These are phyloP conservation scores for Raddia distichophylla DNA, from an alignment of 176 grass and related monocot species.

Conservation along the genomic window DNA sequence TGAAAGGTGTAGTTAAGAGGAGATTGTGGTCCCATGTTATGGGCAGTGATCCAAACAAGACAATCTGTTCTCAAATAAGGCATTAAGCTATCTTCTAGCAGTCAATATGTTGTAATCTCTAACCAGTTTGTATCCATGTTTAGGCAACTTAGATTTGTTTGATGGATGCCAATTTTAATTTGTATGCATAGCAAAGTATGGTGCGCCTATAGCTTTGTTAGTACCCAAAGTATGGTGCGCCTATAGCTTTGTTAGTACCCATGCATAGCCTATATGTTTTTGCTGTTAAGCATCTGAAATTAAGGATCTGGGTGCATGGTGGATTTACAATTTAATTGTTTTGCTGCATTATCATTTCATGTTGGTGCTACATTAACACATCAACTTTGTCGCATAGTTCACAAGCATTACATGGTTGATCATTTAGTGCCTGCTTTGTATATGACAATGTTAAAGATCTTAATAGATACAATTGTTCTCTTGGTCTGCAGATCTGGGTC, in stretches of 20 bases:
- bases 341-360: conserved; percentile 20
- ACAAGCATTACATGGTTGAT: conserved; percentile 15
- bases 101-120: neutral
- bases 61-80: neutral
- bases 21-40: neutral
- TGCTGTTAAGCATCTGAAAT: neutral
- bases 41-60: neutral
- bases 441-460: neutral
- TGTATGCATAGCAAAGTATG: neutral
- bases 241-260: neutral
- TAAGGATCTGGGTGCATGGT: neutral
- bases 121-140: neutral
- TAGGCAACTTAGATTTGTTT: neutral
- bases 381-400: neutral
- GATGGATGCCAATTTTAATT: neutral
- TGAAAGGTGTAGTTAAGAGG: neutral
- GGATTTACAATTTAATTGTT: neutral
- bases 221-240: neutral
- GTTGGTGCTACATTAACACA: neutral
- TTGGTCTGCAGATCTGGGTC: conserved; percentile 54
- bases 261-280: neutral
- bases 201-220: neutral
- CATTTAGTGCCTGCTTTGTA: neutral
- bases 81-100: neutral
- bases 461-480: neutral